phyloP scores from a whole-genome alignment of 73 alveolate genomes.

The Blepharisma japonicum region DNA sequence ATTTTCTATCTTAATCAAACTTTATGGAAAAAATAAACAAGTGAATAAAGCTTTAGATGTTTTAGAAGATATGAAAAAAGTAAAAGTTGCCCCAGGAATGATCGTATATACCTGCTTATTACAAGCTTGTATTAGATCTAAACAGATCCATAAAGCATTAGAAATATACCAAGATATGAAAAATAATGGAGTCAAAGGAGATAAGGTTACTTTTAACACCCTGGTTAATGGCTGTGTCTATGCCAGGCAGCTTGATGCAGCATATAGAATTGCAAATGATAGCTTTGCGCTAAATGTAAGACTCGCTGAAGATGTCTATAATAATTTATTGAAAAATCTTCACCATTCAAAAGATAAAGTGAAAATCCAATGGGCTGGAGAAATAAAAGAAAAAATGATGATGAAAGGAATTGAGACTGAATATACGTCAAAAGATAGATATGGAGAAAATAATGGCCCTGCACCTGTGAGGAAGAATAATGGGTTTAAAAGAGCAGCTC shows the following conservation, averaged over 20 bases:
- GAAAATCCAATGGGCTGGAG: slow-evolving; percentile 33
- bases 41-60: slow-evolving; percentile 72
- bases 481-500: neutral
- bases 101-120: slow-evolving; percentile 88
- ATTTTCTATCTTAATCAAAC: slow-evolving; percentile 80
- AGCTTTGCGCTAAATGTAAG: slow-evolving; percentile 22
- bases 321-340: slow-evolving; percentile 16
- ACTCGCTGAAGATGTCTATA: slow-evolving; percentile 27
- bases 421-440: too few species aligned
- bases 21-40: slow-evolving; percentile 79
- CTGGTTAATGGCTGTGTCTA: slow-evolving; percentile 75
- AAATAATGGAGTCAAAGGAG: slow-evolving; percentile 65
- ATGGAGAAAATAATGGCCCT: too few species aligned
- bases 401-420: slow-evolving; percentile 7
- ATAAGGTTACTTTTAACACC: slow-evolving; percentile 75
- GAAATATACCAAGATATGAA: slow-evolving; percentile 72
- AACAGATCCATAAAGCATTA: slow-evolving; percentile 73
- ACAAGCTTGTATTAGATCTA: slow-evolving; percentile 83
- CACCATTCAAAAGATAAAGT: slow-evolving; percentile 8
- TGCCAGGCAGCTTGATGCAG: slow-evolving; percentile 41
- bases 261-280: slow-evolving; percentile 22
- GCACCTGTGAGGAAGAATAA: neutral
- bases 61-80: slow-evolving; percentile 81
- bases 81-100: slow-evolving; percentile 69
- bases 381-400: slow-evolving; percentile 34